Evolutionary conservation across 768 basidiomycete genomes (phyloP).

Genomic region (Porpolomopsis calyptriformis): DNA sequence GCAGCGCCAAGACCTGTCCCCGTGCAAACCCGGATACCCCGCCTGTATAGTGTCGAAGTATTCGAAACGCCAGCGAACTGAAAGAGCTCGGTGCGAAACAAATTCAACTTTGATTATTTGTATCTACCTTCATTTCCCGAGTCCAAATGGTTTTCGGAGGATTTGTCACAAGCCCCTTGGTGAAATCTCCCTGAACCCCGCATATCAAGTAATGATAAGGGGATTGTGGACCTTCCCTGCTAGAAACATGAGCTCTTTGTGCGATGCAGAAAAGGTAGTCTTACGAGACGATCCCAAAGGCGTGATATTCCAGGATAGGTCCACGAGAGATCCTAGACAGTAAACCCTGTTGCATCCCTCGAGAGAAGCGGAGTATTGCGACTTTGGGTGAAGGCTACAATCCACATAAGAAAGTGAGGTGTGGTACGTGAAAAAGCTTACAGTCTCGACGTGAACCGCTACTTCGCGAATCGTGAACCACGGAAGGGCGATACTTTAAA

Average conservation of each 20-base stretch:
- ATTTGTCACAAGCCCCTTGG: constrained; percentile 54
- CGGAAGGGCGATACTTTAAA: constrained; percentile 50
- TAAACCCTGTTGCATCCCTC: constrained; percentile 79
- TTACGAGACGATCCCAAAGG: constrained; percentile 70
- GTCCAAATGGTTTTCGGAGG: constrained; percentile 70
- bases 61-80: constrained; percentile 75
- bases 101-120: constrained; percentile 2
- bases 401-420: constrained; percentile 5
- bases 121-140: constrained; percentile 58
- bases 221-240: constrained; percentile 55
- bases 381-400: constrained; percentile 67
- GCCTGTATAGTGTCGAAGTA: constrained; percentile 67
- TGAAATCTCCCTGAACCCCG: constrained; percentile 78
- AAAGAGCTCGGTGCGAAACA: constrained; percentile 3
- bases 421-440: constrained; percentile 23
- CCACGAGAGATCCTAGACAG: constrained; percentile 64
- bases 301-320: constrained; percentile 72
- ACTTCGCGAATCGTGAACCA: constrained; percentile 72
- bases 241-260: not conserved
- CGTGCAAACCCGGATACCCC: constrained; percentile 73
- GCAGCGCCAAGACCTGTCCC: constrained; percentile 76
- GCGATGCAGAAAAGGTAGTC: constrained; percentile 12
- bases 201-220: constrained; percentile 75
- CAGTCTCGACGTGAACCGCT: constrained; percentile 63
- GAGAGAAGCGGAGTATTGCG: constrained; percentile 66